Evolutionary conservation across 1,284 basidiomycete species (phyloP), one percentile per base, ranked within the genome.

Genomic region (Marasmius tenuissimus): DNA sequence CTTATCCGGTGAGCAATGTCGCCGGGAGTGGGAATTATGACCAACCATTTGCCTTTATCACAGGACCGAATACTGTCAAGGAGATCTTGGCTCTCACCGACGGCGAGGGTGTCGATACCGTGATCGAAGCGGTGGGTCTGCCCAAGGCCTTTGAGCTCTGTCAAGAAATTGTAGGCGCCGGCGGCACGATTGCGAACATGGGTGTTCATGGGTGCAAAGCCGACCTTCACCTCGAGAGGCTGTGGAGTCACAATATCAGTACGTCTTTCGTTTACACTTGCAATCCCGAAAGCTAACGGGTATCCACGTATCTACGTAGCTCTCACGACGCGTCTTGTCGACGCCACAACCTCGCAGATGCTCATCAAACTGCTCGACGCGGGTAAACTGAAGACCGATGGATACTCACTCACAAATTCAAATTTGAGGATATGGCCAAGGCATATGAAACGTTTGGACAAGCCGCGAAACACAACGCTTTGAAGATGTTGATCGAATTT

Each of bases 131-230:
- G 8, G 71, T 67, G 0, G 71, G 71, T 8, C 56, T 70, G 2
- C 67, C 70, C 2, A 61, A 58, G 20, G 67, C 70, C 27, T 71
- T 72, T 58, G 65, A 67, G 33, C 68, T 72, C 27, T 72, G 69
- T 49, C 68, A 71, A 52, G 67, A 70, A 4, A 57, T 72, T 22
- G 66, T 71, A 42, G 68, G 67, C 10, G 64, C 64, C n/a, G 69
- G 71, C 7, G 71, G 71, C 10, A 69, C 64, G 4, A 69, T 72
- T 58, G 70, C 70, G 18, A 72, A 71, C 53, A 51, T 70, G 34
- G 71, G 71, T 27, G 71, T 72, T 20, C 70, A 71, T 56, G 71
- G 71, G 5, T 60, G 45, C 37, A 68, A 68, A 57, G 71, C 64
- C 5, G 68, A 70, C 51, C 60, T 72, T 20, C 67, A 71, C 56